These are phyloP conservation scores for Neonectria sp. DNA, from an alignment of 2,329 filamentous ascomycete genomes.

Conservation along the genomic window DNA sequence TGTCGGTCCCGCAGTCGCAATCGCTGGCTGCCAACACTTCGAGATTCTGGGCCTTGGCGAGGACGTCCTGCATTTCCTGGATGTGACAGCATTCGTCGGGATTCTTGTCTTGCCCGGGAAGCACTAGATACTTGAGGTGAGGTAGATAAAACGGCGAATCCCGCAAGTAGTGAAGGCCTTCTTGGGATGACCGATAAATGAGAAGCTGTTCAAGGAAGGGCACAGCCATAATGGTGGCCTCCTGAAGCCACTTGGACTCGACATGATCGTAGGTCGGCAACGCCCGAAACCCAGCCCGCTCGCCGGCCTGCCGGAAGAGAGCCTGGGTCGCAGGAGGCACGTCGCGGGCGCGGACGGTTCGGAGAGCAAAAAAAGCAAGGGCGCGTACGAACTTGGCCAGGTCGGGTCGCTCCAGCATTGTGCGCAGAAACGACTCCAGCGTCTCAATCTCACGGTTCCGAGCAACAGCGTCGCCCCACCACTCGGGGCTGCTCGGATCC, in stretches of 20 bases:
- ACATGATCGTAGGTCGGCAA: slow-evolving; percentile 43
- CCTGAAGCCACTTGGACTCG: slow-evolving; percentile 48
- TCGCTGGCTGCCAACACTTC: slow-evolving; percentile 45
- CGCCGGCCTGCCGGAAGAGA: slow-evolving; percentile 47
- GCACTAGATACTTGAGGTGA: slow-evolving; percentile 47
- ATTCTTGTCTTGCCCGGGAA: slow-evolving; percentile 43
- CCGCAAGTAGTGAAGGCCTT: slow-evolving; percentile 44
- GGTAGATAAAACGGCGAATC: slow-evolving; percentile 47
- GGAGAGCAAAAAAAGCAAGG: slow-evolving; percentile 44
- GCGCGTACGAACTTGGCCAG: slow-evolving; percentile 44
- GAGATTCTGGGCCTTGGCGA: slow-evolving; percentile 46
- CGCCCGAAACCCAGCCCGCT: slow-evolving; percentile 45
- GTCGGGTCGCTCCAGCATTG: slow-evolving; percentile 43
- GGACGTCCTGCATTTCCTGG: slow-evolving; percentile 48
- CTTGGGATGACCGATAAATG: slow-evolving; percentile 46
- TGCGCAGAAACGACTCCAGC: slow-evolving; percentile 43
- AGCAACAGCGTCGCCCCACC: slow-evolving; percentile 29
- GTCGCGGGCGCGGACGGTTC: slow-evolving; percentile 28
- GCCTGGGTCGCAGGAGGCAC: slow-evolving; percentile 38
- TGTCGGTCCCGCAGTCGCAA: slow-evolving; percentile 46
- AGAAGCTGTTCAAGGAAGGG: slow-evolving; percentile 47
- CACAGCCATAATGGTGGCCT: slow-evolving; percentile 48
- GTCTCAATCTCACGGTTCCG: slow-evolving; percentile 38
- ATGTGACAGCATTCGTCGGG: slow-evolving; percentile 47
- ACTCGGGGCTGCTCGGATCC: slow-evolving; percentile 29